Percentiles rank a stretch among this genome's conserved stretches.
phyloP scores from a whole-genome alignment of 345 rosid species.

The Nasturtium officinale region DNA sequence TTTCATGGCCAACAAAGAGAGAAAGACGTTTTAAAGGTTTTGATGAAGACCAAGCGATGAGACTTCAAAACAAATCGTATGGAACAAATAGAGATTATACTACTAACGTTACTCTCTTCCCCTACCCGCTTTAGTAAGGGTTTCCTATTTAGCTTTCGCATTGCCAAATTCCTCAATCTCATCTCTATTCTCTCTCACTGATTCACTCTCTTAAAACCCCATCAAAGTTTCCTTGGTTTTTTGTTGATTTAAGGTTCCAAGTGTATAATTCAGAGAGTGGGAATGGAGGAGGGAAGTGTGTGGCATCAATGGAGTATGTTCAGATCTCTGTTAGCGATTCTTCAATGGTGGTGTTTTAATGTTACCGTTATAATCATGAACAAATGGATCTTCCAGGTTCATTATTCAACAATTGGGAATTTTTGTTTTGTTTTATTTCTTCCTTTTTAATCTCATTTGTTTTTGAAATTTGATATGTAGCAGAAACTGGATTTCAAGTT shows the following conservation, averaged over 20 bases:
- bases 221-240: too few relatives aligned
- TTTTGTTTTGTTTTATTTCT: background rate
- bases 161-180: background rate
- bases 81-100: background rate
- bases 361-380: constrained; percentile 97
- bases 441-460: constrained; percentile 15
- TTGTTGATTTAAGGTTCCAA: too few relatives aligned
- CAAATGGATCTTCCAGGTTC: constrained; percentile 99
- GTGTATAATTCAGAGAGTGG: constrained; percentile 16
- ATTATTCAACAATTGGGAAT: background rate
- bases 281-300: constrained; percentile 76
- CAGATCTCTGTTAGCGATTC: constrained; percentile 89
- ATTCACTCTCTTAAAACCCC: background rate
- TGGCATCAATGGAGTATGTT: constrained; percentile 41
- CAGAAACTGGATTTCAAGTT: constrained; percentile 99
- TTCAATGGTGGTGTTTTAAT: constrained; percentile 95
- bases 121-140: background rate
- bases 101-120: constrained; percentile 15
- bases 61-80: background rate
- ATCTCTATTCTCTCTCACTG: constrained; percentile 1
- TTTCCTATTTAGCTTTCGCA: background rate
- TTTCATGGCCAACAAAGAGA: background rate
- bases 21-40: background rate
- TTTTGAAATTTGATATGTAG: too few relatives aligned
- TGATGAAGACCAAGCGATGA: background rate